Base-by-base conservation (phyloP, 2,329 filamentous ascomycete species). In the Aspergillus flavus region DNA sequence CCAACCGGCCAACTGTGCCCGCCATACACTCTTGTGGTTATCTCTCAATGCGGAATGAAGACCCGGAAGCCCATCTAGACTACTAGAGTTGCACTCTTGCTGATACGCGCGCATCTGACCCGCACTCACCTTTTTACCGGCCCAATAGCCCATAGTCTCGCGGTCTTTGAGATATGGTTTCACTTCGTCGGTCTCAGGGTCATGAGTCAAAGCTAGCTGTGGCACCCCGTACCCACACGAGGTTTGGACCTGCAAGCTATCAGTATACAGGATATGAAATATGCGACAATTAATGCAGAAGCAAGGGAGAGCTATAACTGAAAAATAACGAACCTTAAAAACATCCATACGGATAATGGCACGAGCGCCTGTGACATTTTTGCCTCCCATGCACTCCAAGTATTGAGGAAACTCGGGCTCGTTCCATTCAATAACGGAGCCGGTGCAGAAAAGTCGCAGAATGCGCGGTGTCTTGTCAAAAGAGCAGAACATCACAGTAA, bases 401-500 rank as follows among this genome's bases (percentile, higher is more conserved):
- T 84, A 76, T 2, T 71, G 71, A 3, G 73, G 68, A 68, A 88
- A 89, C 16, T 76, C 77, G 0, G 80, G 77, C 12, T 84, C 79
- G 64, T 86, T 84, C 76, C 83, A 86, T 75, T 91, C 89, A 3
- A 91, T 77, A 9, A 91, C 84, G 6, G 72, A 75, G 5, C 85
- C 85, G 10, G 71, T 81, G 73, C 88, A 90, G 73, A 89, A 91
- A 57, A 90, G 81, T 6, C 89, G 80, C 74, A 90, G 73, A 70
- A 91, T 91, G 60, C 87, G 81, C 19, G 89, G 88, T 0, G 79
- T 72, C 4, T 79, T 68, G 1, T 84, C 86, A 66, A 90, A 91
- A 26, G 86, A 88, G 74, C 85, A 89, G 78, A 93, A 92, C 84
- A 93, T 88, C 72, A 94, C 79, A 6, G 90, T 92, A 21, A 91